Evolutionary conservation across 768 basidiomycete species (phyloP).

Genomic region (Xerocomus brunneocitrinus): DNA sequence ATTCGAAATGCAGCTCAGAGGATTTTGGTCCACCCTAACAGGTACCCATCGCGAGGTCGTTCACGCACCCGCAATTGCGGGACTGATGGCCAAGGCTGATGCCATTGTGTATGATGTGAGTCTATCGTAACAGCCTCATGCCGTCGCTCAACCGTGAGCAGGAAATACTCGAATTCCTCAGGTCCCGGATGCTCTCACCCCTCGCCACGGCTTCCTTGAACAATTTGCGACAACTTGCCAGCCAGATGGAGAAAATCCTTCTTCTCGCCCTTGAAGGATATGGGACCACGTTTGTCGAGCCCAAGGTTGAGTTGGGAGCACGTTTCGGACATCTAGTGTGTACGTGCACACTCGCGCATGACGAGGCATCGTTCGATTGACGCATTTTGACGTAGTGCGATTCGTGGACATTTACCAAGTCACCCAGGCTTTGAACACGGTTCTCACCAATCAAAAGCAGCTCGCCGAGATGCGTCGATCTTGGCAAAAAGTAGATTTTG

Average conservation of each 20-base stretch:
- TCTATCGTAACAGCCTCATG: slow-evolving; percentile 13
- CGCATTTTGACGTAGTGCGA: slow-evolving; percentile 51
- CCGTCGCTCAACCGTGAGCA: slow-evolving; percentile 32
- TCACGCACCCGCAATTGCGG: slow-evolving; percentile 84
- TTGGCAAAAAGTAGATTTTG: slow-evolving; percentile 86
- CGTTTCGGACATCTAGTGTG: slow-evolving; percentile 88
- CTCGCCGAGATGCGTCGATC: slow-evolving; percentile 81
- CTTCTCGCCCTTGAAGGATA: slow-evolving; percentile 77
- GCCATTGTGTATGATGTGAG: slow-evolving; percentile 88
- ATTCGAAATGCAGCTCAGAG: slow-evolving; percentile 81
- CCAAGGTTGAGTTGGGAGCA: slow-evolving; percentile 86
- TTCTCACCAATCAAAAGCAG: slow-evolving; percentile 83
- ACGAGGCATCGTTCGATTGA: slow-evolving; percentile 1
- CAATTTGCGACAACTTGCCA: slow-evolving; percentile 74
- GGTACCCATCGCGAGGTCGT: slow-evolving; percentile 83
- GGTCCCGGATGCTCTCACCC: slow-evolving; percentile 78
- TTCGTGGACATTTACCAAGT: slow-evolving; percentile 92
- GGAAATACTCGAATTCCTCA: slow-evolving; percentile 85
- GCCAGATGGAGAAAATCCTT: slow-evolving; percentile 90
- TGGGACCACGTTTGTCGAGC: slow-evolving; percentile 85
- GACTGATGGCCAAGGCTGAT: slow-evolving; percentile 85
- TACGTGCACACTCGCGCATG: slow-evolving; percentile 39
- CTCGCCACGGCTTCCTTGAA: slow-evolving; percentile 63
- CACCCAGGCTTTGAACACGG: slow-evolving; percentile 83
- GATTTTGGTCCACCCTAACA: slow-evolving; percentile 76